Base-by-base conservation (phyloP, 1,284 basidiomycete species). In the Cutaneotrichosporon cavernicola region DNA sequence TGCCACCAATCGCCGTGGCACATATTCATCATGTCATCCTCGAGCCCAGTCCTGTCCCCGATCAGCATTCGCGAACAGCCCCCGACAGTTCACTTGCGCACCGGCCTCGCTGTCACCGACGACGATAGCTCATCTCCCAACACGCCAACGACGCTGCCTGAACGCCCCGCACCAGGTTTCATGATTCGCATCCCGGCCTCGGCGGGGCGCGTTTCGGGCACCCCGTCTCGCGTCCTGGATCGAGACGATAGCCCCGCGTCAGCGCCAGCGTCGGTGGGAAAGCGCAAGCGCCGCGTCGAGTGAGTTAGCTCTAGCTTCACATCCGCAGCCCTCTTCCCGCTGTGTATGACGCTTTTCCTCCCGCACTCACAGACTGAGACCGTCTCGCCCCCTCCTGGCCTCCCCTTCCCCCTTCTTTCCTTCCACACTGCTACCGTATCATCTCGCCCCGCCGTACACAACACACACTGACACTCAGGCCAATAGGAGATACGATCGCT, bases 201-300 rank as follows among this genome's bases (percentile, higher is more conserved):
- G 34, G 56, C 56, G 5, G 49, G 34, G 21, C 30, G 62, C 34
- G 22, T 34, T 3, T 38, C 18, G 16, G 47, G 26, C 47, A 36
- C n/a, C 26, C 43, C 55, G 18, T 18, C 22, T n/a, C 61, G 32
- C 14, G 40, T 22, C 32, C 34, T 13, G 10, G 47, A 57, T 2
- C 56, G 62, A n/a, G 58, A 40, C 43, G 57, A 63, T 38, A 58
- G 56, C 31, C 49, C 62, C 5, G 60, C 60, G 51, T 55, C 60
- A 14, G 38, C 47, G 2, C 46, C 60, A 2, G 52, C 57, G 3
- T 60, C 61, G 5, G 63, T 34, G 5, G 64, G 66, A 52, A 68
- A 68, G 50, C 66, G 66, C 56, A 68, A 68, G 53, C 66, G 66
- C 36, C 66, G 66, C 30, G 52, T 56, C 47, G 66, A 68, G 66